These are phyloP conservation scores for Plasmodium malariae DNA, from an alignment of 169 alveolate genomes.

Conservation along the genomic window DNA sequence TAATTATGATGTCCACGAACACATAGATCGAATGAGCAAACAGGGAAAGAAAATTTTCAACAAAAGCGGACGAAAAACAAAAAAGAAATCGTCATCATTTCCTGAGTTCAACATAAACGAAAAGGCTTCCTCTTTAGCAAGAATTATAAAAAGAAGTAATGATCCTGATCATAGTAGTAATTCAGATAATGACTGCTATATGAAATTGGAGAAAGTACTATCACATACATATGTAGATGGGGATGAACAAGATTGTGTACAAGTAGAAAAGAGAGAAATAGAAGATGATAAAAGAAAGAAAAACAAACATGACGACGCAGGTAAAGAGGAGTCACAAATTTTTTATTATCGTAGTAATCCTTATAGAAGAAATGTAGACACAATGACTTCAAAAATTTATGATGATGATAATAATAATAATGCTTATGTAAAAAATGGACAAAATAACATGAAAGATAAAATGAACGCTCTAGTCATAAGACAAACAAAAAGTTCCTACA, in stretches of 20 bases:
- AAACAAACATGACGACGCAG: slow-evolving; percentile 4
- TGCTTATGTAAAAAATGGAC: not conserved
- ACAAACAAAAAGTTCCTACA: not conserved
- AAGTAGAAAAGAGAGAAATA: slow-evolving; percentile 49
- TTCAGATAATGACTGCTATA: slow-evolving; percentile 19
- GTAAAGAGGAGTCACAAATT: not conserved
- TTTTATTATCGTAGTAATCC: slow-evolving; percentile 24
- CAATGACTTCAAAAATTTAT: not conserved
- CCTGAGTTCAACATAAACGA: not conserved
- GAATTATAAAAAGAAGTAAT: slow-evolving; percentile 8
- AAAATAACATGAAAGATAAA: not conserved
- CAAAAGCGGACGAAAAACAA: not conserved
- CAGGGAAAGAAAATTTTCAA: not conserved
- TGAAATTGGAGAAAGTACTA: slow-evolving; percentile 26
- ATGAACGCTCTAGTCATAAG: not conserved
- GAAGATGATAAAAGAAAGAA: slow-evolving; percentile 27
- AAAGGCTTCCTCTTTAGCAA: slow-evolving; percentile 1
- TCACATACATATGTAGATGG: slow-evolving; percentile 3
- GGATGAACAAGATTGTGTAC: slow-evolving; percentile 20
- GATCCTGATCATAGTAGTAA: slow-evolving; percentile 20
- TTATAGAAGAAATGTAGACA: slow-evolving; percentile 6
- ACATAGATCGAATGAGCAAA: not conserved
- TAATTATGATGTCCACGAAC: too few species aligned
- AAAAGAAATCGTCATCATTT: not conserved
- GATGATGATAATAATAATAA: too few species aligned